Conservation (phyloP, 306 rosid genomes). For the Fragaria iinumae region DNA sequence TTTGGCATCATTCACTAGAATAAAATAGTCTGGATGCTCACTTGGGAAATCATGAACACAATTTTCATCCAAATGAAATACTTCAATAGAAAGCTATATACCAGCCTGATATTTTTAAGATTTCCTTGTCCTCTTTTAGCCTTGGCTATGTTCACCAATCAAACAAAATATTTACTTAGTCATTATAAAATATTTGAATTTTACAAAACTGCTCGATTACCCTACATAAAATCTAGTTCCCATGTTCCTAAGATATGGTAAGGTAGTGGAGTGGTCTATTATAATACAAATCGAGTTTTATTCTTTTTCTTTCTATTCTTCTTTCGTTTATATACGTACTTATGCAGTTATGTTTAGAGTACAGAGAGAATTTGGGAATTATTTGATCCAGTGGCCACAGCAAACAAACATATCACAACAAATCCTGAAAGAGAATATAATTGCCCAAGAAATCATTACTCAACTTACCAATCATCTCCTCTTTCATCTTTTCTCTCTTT, state of each 20-base stretch:
- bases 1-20: background rate
- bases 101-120: background rate
- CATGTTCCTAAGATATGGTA: background rate
- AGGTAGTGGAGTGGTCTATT: background rate
- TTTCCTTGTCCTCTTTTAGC: background rate
- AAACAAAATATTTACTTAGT: background rate
- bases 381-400: background rate
- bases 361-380: background rate
- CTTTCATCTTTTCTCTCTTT: conserved; percentile 94
- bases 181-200: background rate
- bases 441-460: background rate
- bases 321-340: conserved; percentile 41
- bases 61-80: background rate
- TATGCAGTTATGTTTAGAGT: background rate
- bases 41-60: background rate
- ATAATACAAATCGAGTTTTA: background rate
- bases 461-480: conserved; percentile 76
- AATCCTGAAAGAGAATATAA: background rate
- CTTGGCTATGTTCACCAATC: background rate
- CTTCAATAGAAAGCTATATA: background rate
- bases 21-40: background rate
- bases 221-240: background rate
- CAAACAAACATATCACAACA: background rate
- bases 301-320: conserved; percentile 85
- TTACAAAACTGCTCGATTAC: background rate